Evolutionary conservation across 345 rosid genomes (phyloP).

Genomic region (Excoecaria agallocha): DNA sequence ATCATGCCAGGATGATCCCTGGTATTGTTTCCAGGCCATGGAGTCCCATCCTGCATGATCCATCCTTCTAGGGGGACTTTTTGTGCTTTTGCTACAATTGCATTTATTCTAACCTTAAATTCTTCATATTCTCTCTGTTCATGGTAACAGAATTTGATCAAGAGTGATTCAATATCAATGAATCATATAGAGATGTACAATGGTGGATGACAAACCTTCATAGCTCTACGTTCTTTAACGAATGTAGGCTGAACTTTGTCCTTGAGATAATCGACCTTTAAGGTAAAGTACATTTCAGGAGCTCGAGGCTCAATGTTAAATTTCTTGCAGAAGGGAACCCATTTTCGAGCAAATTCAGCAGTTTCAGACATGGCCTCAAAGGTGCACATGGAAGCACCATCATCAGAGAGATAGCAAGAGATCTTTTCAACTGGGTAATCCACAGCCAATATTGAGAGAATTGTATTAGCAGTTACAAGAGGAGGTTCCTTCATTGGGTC

Average conservation of each 20-base stretch:
- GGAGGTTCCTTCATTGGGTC: conserved; percentile 99
- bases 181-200: not conserved
- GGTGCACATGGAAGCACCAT: conserved; percentile 96
- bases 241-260: conserved; percentile 96
- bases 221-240: conserved; percentile 90
- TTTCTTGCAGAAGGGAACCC: conserved; percentile 40
- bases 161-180: not conserved
- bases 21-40: conserved; percentile 99
- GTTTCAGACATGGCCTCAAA: conserved; percentile 85
- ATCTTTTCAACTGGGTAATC: conserved; percentile 92
- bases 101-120: conserved; percentile 86
- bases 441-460: conserved; percentile 88
- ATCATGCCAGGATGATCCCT: conserved; percentile 98
- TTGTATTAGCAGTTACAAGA: conserved; percentile 84
- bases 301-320: conserved; percentile 38
- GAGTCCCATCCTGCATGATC: conserved; percentile 98
- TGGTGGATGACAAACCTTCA: conserved; percentile 59
- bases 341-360: conserved; percentile 34
- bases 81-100: conserved; percentile 78
- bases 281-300: conserved; percentile 32
- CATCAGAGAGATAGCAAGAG: conserved; percentile 92
- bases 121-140: conserved; percentile 93
- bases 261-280: conserved; percentile 87
- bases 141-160: conserved; percentile 8
- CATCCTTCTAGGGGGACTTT: conserved; percentile 87